Conservation (phyloP, 1,284 basidiomycete species). For the Trichosporon sp. region DNA sequence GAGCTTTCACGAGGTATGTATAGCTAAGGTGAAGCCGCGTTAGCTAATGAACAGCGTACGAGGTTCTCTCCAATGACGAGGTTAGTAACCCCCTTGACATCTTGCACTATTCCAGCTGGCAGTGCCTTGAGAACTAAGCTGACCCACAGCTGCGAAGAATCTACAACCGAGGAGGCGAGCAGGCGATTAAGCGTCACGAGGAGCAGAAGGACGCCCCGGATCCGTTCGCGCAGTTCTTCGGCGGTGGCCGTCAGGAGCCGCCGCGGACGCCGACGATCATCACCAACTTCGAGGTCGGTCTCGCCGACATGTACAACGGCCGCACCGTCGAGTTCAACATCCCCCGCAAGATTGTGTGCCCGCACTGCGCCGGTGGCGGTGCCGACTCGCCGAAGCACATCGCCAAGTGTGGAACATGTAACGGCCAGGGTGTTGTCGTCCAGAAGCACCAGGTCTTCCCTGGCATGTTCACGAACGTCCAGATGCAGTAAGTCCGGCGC, state of each 20-base stretch:
- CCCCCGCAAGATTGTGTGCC: constrained; percentile 83
- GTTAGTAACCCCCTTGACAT: constrained; percentile 57
- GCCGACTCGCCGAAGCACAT: constrained; percentile 85
- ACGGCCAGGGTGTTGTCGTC: constrained; percentile 80
- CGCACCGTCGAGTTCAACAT: constrained; percentile 86
- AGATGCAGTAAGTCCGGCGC: constrained; percentile 50
- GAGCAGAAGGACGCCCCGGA: constrained; percentile 76
- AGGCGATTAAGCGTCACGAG: constrained; percentile 79
- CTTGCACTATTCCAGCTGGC: not conserved
- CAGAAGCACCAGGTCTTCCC: constrained; percentile 92
- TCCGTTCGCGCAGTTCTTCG: constrained; percentile 89
- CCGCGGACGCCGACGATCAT: constrained; percentile 74
- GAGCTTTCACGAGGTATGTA: constrained; percentile 79
- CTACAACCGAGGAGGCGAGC: constrained; percentile 90
- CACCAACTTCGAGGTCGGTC: constrained; percentile 81
- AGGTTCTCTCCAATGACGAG: constrained; percentile 78
- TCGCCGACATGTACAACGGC: constrained; percentile 84
- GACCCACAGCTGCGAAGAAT: constrained; percentile 74
- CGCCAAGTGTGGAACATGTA: constrained; percentile 75
- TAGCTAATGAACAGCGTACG: constrained; percentile 70
- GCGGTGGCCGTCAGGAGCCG: constrained; percentile 71
- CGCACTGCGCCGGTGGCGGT: constrained; percentile 88
- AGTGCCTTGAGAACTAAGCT: constrained; percentile 16
- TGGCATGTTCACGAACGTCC: constrained; percentile 73
- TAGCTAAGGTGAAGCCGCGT: not conserved